Percentiles rank a stretch among this genome's conserved stretches.
phyloP scores from a whole-genome alignment of 2,329 filamentous ascomycete genomes.

The Ophiostoma novo-ulmi region DNA sequence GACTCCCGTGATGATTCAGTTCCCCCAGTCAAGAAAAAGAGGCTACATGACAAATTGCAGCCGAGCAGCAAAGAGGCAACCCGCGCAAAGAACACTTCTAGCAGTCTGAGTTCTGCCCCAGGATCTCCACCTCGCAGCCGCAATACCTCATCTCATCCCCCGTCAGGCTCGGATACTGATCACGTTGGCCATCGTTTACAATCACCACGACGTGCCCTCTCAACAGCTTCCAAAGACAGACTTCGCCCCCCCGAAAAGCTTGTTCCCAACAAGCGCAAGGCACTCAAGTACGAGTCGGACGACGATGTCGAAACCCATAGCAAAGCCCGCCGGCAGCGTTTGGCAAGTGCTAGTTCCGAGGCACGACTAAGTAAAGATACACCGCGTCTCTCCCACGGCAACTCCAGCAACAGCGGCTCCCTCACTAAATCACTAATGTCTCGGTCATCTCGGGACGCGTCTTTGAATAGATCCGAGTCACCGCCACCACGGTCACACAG shows the following conservation, averaged over 20 bases:
- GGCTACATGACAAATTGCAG: constrained; percentile 38
- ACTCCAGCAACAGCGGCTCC: constrained; percentile 21
- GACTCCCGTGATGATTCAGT: constrained; percentile 31
- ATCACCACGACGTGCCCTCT: constrained; percentile 38
- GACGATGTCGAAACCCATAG: constrained; percentile 52
- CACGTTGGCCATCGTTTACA: constrained; percentile 38
- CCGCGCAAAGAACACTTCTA: constrained; percentile 48
- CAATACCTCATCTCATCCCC: constrained; percentile 38
- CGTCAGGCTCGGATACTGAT: constrained; percentile 54
- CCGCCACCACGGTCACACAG: constrained; percentile 56
- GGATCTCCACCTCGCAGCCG: constrained; percentile 47
- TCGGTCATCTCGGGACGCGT: constrained; percentile 34
- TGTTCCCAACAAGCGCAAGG: constrained; percentile 50
- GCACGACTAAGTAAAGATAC: constrained; percentile 17
- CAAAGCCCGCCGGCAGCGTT: constrained; percentile 51
- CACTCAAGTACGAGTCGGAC: constrained; percentile 51
- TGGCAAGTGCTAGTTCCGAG: constrained; percentile 39
- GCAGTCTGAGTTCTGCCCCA: constrained; percentile 55
- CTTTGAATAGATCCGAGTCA: constrained; percentile 51
- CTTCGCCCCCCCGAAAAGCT: constrained; percentile 43
- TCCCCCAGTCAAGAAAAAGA: constrained; percentile 48
- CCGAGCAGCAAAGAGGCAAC: background rate
- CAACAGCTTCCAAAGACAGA: constrained; percentile 42
- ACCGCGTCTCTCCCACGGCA: constrained; percentile 26
- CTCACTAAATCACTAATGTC: constrained; percentile 33